Evolutionary conservation across 108 stramenopile species (phyloP).

Genomic region (Nitzschia putrida): DNA sequence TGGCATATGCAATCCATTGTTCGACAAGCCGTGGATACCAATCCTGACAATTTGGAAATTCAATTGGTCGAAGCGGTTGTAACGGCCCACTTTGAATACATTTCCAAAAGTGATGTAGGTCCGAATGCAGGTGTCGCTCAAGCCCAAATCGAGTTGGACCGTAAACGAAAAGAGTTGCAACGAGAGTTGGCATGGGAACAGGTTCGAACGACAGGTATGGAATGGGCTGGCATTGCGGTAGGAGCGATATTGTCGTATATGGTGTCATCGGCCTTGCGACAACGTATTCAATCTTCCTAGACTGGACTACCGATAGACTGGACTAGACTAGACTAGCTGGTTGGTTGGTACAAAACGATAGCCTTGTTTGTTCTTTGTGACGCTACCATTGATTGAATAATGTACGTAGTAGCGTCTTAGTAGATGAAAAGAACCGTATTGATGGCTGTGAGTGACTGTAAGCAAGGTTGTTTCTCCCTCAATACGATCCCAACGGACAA

Average conservation of each 20-base stretch:
- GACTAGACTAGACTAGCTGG: neutral
- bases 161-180: conserved; percentile 44
- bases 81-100: conserved; percentile 78
- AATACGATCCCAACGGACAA: no score
- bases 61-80: conserved; percentile 68
- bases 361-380: no score
- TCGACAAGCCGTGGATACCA: conserved; percentile 13
- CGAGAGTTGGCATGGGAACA: conserved; percentile 52
- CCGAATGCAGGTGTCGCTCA: conserved; percentile 32
- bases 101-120: conserved; percentile 47
- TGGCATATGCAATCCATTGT: conserved; percentile 46
- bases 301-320: neutral
- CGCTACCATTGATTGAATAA: no score
- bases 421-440: no score
- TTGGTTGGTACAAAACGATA: no score
- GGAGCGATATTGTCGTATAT: conserved; percentile 55
- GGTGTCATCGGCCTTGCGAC: conserved; percentile 31
- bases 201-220: conserved; percentile 27
- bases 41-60: conserved; percentile 55
- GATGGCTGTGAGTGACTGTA: no score
- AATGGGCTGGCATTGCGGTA: conserved; percentile 48
- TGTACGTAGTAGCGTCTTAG: no score
- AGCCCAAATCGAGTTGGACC: conserved; percentile 41
- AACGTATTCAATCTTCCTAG: conserved; percentile 16
- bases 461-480: no score